Percentiles rank a stretch among this genome's conserved stretches.
Evolutionary conservation across 306 rosid species (phyloP).

Genomic region (Albizia julibrissin): DNA sequence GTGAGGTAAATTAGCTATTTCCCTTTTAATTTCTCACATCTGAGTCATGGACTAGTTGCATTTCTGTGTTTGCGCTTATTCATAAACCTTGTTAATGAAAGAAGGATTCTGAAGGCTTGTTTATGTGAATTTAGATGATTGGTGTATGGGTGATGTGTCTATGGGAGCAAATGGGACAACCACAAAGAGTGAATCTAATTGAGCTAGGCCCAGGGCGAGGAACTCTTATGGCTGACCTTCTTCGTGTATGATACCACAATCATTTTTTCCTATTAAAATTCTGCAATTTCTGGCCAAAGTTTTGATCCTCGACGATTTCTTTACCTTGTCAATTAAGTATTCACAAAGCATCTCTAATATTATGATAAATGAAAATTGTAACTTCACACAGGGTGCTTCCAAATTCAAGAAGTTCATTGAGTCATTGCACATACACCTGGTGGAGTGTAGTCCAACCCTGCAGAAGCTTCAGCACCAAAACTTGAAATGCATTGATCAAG

Average conservation of each 20-base stretch:
- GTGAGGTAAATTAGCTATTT: conserved; percentile 55
- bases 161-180: conserved; percentile 99
- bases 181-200: conserved; percentile 60
- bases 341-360: background rate
- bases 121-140: conserved; percentile 62
- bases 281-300: conserved; percentile 8
- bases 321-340: conserved; percentile 12
- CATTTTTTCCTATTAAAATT: background rate
- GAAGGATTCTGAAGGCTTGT: conserved; percentile 28
- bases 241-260: conserved; percentile 55
- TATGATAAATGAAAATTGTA: conserved; percentile 6
- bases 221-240: conserved; percentile 93
- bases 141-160: conserved; percentile 97
- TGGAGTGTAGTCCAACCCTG: conserved; percentile 88
- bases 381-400: conserved; percentile 70
- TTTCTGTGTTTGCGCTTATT: background rate
- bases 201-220: conserved; percentile 99
- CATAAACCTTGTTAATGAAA: conserved; percentile 6
- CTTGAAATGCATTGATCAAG: conserved; percentile 67
- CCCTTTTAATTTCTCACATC: background rate
- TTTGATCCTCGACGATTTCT: background rate
- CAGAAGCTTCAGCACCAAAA: conserved; percentile 81
- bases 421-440: conserved; percentile 78
- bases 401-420: conserved; percentile 68
- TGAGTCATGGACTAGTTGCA: conserved; percentile 12